Conservation (phyloP, 2,329 filamentous ascomycete genomes). For the Sarocladium brachiariae region DNA sequence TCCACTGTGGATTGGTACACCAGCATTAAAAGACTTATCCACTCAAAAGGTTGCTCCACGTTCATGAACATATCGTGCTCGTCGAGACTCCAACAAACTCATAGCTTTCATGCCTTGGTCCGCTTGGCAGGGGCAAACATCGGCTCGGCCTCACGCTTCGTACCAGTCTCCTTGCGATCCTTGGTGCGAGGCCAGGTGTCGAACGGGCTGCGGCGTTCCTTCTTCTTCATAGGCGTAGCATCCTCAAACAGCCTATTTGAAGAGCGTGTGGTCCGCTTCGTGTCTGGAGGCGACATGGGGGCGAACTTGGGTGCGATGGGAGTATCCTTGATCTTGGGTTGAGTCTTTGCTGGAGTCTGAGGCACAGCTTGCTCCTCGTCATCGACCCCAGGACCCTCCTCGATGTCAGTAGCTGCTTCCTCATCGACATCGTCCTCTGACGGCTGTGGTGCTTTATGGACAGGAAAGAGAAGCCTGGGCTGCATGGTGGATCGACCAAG, state of each 20-base stretch:
- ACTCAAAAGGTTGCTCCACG: neutral
- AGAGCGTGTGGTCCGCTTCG: slow-evolving; percentile 52
- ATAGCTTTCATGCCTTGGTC: slow-evolving; percentile 23
- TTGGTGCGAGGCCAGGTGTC: slow-evolving; percentile 65
- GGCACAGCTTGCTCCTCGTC: slow-evolving; percentile 20
- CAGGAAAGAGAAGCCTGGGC: slow-evolving; percentile 64
- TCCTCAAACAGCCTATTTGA: slow-evolving; percentile 41
- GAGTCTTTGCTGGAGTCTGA: slow-evolving; percentile 32
- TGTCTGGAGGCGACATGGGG: slow-evolving; percentile 57
- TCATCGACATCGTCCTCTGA: slow-evolving; percentile 38
- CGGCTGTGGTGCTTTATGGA: slow-evolving; percentile 34
- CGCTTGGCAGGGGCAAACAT: slow-evolving; percentile 28
- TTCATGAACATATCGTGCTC: slow-evolving; percentile 6
- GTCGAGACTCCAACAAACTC: neutral
- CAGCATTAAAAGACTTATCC: slow-evolving; percentile 5
- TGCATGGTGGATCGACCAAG: slow-evolving; percentile 64
- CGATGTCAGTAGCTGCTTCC: slow-evolving; percentile 53
- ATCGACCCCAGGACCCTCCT: slow-evolving; percentile 36
- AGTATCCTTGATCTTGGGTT: slow-evolving; percentile 29
- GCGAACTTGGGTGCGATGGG: slow-evolving; percentile 50
- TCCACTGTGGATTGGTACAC: neutral
- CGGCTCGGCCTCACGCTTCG: slow-evolving; percentile 35
- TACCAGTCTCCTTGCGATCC: slow-evolving; percentile 39
- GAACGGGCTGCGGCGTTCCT: slow-evolving; percentile 43
- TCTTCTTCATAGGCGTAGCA: slow-evolving; percentile 33